These are phyloP conservation scores for Xylaria intraflava DNA, from an alignment of 495 filamentous ascomycete species.

Conservation along the genomic window DNA sequence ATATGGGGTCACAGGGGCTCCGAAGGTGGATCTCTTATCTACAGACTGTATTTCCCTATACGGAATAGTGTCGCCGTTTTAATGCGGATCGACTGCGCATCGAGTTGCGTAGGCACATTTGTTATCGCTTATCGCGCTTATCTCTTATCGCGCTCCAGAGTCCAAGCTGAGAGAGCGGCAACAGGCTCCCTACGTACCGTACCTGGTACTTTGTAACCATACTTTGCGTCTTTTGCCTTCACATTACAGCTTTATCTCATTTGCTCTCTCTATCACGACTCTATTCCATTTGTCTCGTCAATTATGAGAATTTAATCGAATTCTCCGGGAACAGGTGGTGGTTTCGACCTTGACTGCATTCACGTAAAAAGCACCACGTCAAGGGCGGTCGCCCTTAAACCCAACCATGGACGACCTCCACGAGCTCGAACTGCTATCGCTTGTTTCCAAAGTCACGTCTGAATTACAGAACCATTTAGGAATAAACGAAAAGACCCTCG, in stretches of 20 bases:
- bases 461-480: slow-evolving; percentile 93
- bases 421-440: slow-evolving; percentile 82
- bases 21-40: background rate
- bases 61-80: too few relatives aligned
- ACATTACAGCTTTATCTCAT: background rate
- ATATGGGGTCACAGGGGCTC: background rate
- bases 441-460: slow-evolving; percentile 90
- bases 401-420: slow-evolving; percentile 68
- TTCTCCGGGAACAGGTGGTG: background rate
- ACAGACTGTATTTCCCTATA: too few relatives aligned
- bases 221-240: too few relatives aligned
- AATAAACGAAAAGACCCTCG: slow-evolving; percentile 86
- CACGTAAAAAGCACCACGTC: background rate
- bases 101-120: too few relatives aligned
- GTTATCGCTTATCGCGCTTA: too few relatives aligned
- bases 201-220: too few relatives aligned
- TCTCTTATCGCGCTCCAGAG: too few relatives aligned
- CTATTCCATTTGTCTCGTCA: background rate
- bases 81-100: too few relatives aligned
- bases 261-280: background rate
- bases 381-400: background rate
- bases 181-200: too few relatives aligned
- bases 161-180: too few relatives aligned
- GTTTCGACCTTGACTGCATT: background rate
- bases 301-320: background rate